Evolutionary conservation across 2,329 filamentous ascomycete genomes (phyloP).

Genomic region (Ceratocystis papillata): DNA sequence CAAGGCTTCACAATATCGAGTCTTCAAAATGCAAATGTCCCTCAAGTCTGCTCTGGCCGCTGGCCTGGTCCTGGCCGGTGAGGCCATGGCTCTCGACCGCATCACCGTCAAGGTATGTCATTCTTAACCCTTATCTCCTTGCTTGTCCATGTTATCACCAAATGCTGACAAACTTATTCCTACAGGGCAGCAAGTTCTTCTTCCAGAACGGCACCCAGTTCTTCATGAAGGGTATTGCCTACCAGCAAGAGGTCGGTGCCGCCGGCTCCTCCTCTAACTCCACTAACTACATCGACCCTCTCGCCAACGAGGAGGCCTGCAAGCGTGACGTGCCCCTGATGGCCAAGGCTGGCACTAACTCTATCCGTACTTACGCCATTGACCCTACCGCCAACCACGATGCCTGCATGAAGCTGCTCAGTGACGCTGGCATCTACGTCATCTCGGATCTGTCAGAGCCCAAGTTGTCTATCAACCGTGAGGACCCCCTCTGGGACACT

Average conservation of each 20-base stretch:
- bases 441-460: slow-evolving; percentile 84
- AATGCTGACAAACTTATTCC: slow-evolving; percentile 19
- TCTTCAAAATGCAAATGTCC: slow-evolving; percentile 29
- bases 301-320: slow-evolving; percentile 61
- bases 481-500: slow-evolving; percentile 66
- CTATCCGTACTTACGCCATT: slow-evolving; percentile 89
- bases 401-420: slow-evolving; percentile 72
- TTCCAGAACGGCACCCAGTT: slow-evolving; percentile 59
- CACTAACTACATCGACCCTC: slow-evolving; percentile 65
- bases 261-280: slow-evolving; percentile 39
- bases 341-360: slow-evolving; percentile 70
- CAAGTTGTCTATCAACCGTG: slow-evolving; percentile 70
- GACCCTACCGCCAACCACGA: slow-evolving; percentile 69
- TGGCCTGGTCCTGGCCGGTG: slow-evolving; percentile 35
- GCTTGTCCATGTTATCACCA: neutral
- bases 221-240: slow-evolving; percentile 88
- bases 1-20: neutral
- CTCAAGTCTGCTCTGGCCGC: slow-evolving; percentile 30
- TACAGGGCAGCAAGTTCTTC: slow-evolving; percentile 74
- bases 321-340: slow-evolving; percentile 78
- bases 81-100: slow-evolving; percentile 41
- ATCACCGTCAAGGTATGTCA: slow-evolving; percentile 56
- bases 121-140: neutral
- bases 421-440: slow-evolving; percentile 85
- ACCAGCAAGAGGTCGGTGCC: slow-evolving; percentile 67